phyloP scores from a whole-genome alignment of 164 flowering plant genomes.

The Kingdonia uniflora region DNA sequence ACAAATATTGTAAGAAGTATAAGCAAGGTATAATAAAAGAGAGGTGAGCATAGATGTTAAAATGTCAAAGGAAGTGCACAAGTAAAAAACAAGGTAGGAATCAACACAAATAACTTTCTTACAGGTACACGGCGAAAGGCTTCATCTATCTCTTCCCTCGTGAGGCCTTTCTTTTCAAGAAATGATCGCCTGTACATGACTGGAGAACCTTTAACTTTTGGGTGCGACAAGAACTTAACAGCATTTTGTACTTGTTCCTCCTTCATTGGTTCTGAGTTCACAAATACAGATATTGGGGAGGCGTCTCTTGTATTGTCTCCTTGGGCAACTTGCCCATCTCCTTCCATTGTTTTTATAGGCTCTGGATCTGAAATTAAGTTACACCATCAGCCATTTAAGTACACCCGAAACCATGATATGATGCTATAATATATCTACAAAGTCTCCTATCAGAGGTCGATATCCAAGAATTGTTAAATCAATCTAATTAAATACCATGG shows the following conservation, averaged over 20 bases:
- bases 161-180: constrained; percentile 95
- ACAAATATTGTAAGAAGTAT: neutral
- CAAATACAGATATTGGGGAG: constrained; percentile 56
- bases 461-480: too few relatives aligned
- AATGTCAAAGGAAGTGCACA: neutral
- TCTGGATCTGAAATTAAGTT: constrained; percentile 24
- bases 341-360: constrained; percentile 22
- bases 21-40: neutral
- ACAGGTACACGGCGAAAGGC: constrained; percentile 96
- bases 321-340: constrained; percentile 25
- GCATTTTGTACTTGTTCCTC: constrained; percentile 98
- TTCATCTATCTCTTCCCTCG: constrained; percentile 97
- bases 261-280: constrained; percentile 87
- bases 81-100: neutral
- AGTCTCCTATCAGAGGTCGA: too few relatives aligned
- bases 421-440: too few relatives aligned
- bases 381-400: too few relatives aligned
- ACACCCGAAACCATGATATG: too few relatives aligned
- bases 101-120: constrained; percentile 16
- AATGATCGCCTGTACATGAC: constrained; percentile 83
- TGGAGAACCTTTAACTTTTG: constrained; percentile 88
- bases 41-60: too few relatives aligned
- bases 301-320: constrained; percentile 26
- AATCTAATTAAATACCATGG: too few relatives aligned
- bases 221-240: constrained; percentile 91